phyloP scores from a whole-genome alignment of 805 yeast species.

The Candida fluviatilis region DNA sequence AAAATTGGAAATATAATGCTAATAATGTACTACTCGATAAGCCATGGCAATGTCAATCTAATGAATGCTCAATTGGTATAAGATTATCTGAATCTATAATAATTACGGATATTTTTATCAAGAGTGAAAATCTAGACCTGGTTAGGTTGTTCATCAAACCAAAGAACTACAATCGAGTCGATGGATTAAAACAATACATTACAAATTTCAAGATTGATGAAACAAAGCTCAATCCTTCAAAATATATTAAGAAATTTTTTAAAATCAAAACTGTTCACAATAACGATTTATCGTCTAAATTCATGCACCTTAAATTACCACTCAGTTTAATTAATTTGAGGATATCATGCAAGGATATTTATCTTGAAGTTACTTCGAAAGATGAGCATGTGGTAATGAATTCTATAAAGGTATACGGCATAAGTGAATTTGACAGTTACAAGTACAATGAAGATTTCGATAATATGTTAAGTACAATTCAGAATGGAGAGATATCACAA shows the following conservation, averaged over 20 bases:
- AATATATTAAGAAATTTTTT: slow-evolving; percentile 26
- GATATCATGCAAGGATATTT: slow-evolving; percentile 30
- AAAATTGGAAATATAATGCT: slow-evolving; percentile 31
- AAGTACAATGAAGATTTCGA: slow-evolving; percentile 20
- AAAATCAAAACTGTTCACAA: slow-evolving; percentile 17
- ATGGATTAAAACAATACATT: slow-evolving; percentile 15
- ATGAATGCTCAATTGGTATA: slow-evolving; percentile 31
- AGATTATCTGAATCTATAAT: slow-evolving; percentile 28
- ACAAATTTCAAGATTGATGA: slow-evolving; percentile 11
- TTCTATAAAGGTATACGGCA: slow-evolving; percentile 26
- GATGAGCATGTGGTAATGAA: slow-evolving; percentile 11
- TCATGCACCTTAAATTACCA: slow-evolving; percentile 29
- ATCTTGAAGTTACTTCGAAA: slow-evolving; percentile 19
- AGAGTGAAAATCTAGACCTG: slow-evolving; percentile 10
- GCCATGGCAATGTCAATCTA: slow-evolving; percentile 30
- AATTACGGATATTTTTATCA: slow-evolving; percentile 31
- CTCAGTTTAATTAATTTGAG: slow-evolving; percentile 28
- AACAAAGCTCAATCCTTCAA: slow-evolving; percentile 10
- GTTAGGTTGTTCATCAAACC: slow-evolving; percentile 31
- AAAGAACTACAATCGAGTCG: slow-evolving; percentile 13
- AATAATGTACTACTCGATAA: slow-evolving; percentile 32
- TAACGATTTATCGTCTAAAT: neutral
- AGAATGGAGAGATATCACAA: slow-evolving; percentile 1
- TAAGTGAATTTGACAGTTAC: slow-evolving; percentile 23
- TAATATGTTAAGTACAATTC: slow-evolving; percentile 9